These are phyloP conservation scores for Tuber indicum DNA, from an alignment of 495 filamentous ascomycete species.

Conservation along the genomic window DNA sequence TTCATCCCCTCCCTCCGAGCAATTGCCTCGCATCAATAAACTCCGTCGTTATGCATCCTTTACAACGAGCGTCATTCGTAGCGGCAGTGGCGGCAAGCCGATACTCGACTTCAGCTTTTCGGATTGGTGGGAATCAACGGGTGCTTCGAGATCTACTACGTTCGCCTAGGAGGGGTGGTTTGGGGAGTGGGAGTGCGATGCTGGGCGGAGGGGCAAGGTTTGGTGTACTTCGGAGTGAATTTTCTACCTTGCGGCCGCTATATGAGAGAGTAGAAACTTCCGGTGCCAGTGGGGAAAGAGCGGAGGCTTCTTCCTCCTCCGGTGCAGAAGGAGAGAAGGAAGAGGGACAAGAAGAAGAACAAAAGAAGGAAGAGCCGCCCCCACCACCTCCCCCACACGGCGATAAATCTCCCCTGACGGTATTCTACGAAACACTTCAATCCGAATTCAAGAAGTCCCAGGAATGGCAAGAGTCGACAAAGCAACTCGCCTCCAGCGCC, in stretches of 20 bases:
- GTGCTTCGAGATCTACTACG: slow-evolving; percentile 9
- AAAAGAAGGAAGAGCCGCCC: slow-evolving; percentile 61
- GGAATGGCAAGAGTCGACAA: slow-evolving; percentile 98
- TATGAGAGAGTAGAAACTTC: background rate
- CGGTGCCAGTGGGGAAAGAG: background rate
- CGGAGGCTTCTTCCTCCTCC: background rate
- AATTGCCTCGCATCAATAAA: background rate
- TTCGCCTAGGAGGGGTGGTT: background rate
- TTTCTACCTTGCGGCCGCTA: slow-evolving; percentile 46
- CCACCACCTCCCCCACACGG: slow-evolving; percentile 91
- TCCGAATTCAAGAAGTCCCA: slow-evolving; percentile 92
- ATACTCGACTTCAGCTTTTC: slow-evolving; percentile 19
- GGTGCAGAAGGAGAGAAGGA: slow-evolving; percentile 46
- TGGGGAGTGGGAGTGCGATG: background rate
- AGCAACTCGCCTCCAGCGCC: slow-evolving; percentile 78
- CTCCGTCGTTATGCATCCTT: slow-evolving; percentile 17
- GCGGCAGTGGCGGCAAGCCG: slow-evolving; percentile 9
- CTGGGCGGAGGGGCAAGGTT: slow-evolving; percentile 4
- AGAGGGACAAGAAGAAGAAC: slow-evolving; percentile 50
- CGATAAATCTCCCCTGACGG: slow-evolving; percentile 96
- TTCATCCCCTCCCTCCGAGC: background rate
- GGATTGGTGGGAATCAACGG: slow-evolving; percentile 40
- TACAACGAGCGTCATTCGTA: slow-evolving; percentile 21
- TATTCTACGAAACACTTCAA: slow-evolving; percentile 92
- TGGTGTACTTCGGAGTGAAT: slow-evolving; percentile 37